phyloP scores from a whole-genome alignment of 768 basidiomycete species.

The Lentinula sp. region DNA sequence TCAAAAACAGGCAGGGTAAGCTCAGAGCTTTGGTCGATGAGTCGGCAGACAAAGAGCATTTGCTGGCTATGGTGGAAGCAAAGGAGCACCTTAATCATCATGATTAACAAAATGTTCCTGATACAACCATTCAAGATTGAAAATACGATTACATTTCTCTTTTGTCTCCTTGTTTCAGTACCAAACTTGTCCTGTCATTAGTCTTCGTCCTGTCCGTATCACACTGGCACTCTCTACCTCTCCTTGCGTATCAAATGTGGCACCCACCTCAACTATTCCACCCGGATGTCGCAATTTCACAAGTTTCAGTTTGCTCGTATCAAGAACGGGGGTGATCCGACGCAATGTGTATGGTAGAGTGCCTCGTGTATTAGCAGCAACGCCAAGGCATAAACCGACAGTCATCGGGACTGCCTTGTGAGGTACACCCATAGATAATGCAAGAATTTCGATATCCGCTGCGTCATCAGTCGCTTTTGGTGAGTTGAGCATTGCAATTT shows the following conservation, averaged over 20 bases:
- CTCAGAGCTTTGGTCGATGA: constrained; percentile 2
- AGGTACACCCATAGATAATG: constrained; percentile 66
- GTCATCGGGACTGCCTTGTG: constrained; percentile 74
- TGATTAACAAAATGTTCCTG: background rate
- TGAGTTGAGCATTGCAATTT: constrained; percentile 52
- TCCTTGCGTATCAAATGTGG: constrained; percentile 40
- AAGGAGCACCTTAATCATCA: background rate
- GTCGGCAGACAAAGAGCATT: constrained; percentile 1
- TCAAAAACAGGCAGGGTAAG: background rate
- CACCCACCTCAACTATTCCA: constrained; percentile 63
- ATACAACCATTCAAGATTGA: background rate
- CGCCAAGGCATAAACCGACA: constrained; percentile 62
- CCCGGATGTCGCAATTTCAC: constrained; percentile 59
- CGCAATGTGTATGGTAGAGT: constrained; percentile 52
- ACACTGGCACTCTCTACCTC: constrained; percentile 53
- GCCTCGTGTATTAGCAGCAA: constrained; percentile 47
- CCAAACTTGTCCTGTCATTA: constrained; percentile 69
- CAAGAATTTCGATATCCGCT: constrained; percentile 49
- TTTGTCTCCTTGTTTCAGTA: constrained; percentile 32
- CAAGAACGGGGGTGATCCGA: constrained; percentile 17
- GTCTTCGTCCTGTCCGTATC: constrained; percentile 58
- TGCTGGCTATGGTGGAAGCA: background rate
- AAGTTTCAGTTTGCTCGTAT: constrained; percentile 14
- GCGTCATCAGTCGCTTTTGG: constrained; percentile 20
- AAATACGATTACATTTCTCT: no score